Percentiles rank a stretch among this genome's conserved stretches.
phyloP scores from a whole-genome alignment of 2,329 filamentous ascomycete genomes.

The Colletotrichum eleusines region DNA sequence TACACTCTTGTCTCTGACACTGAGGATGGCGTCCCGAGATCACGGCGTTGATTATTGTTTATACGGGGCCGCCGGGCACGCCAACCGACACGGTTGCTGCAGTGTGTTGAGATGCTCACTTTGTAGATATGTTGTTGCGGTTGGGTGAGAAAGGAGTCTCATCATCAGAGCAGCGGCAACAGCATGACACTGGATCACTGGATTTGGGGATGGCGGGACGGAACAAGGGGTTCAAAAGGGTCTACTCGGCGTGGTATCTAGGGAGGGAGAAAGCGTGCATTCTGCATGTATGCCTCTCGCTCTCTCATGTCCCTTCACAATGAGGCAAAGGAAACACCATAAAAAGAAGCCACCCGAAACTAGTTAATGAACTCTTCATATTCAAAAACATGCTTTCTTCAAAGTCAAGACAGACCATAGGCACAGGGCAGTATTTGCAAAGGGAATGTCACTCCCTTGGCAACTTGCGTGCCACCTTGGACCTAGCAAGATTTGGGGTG shows the following conservation, averaged over 20 bases:
- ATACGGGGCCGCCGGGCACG: slow-evolving; percentile 23
- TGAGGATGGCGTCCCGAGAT: slow-evolving; percentile 39
- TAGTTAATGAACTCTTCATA: slow-evolving; percentile 38
- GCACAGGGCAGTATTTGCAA: neutral
- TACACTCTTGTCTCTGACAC: slow-evolving; percentile 33
- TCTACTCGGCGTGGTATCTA: neutral
- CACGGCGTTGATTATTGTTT: slow-evolving; percentile 33
- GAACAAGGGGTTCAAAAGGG: slow-evolving; percentile 23
- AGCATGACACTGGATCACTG: slow-evolving; percentile 3
- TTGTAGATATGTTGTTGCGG: slow-evolving; percentile 28
- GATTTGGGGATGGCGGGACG: neutral
- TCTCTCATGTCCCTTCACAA: slow-evolving; percentile 12
- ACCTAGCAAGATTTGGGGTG: neutral
- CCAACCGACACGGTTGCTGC: slow-evolving; percentile 1
- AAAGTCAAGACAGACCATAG: neutral
- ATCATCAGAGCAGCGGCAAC: slow-evolving; percentile 5
- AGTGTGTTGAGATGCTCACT: slow-evolving; percentile 5
- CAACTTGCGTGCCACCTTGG: neutral
- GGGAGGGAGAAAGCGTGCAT: neutral
- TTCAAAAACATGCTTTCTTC: neutral
- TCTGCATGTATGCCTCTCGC: neutral
- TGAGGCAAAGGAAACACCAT: neutral
- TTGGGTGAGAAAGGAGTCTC: slow-evolving; percentile 5
- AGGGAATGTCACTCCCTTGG: neutral
- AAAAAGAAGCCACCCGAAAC: slow-evolving; percentile 23